Conservation (phyloP, 176 grass and related monocot genomes). For the Musa acuminata region DNA sequence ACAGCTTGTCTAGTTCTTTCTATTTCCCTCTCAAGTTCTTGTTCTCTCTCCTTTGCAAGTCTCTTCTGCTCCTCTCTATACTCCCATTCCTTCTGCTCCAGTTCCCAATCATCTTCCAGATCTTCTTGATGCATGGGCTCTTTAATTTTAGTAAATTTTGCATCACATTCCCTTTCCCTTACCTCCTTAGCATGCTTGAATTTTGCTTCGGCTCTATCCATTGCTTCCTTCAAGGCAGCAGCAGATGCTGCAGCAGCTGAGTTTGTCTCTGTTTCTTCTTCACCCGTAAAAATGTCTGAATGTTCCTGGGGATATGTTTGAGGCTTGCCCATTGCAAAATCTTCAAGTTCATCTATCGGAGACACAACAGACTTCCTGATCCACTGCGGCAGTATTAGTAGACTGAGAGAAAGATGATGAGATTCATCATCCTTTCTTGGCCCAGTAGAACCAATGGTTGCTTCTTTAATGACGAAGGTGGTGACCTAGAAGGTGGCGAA, state of each 20-base stretch:
- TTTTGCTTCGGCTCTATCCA: slow-evolving; percentile 93
- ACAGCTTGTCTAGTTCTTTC: slow-evolving; percentile 29
- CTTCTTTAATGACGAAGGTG: slow-evolving; percentile 43
- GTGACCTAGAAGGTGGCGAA: slow-evolving; percentile 65
- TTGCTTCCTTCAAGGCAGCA: slow-evolving; percentile 90
- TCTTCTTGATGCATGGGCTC: slow-evolving; percentile 24
- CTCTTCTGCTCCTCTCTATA: slow-evolving; percentile 26
- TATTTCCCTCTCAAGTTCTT: slow-evolving; percentile 29
- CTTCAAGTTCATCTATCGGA: slow-evolving; percentile 64
- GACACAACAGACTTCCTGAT: slow-evolving; percentile 36
- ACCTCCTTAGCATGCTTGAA: slow-evolving; percentile 91
- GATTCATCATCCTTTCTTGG: slow-evolving; percentile 33
- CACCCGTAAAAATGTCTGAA: slow-evolving; percentile 27
- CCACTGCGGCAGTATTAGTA: slow-evolving; percentile 31
- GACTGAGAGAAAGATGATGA: slow-evolving; percentile 13
- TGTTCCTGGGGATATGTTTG: slow-evolving; percentile 38
- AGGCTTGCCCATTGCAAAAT: slow-evolving; percentile 45
- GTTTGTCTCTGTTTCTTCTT: slow-evolving; percentile 56
- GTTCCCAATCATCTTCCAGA: slow-evolving; percentile 28
- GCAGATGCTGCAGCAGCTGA: slow-evolving; percentile 53
- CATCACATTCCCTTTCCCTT: slow-evolving; percentile 65
- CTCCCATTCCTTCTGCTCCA: slow-evolving; percentile 30
- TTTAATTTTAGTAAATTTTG: slow-evolving; percentile 49
- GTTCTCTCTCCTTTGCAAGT: slow-evolving; percentile 28
- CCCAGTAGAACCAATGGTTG: slow-evolving; percentile 20